A percentile compares a stretch with the other conserved stretches of the same genome.
Conservation (phyloP, 192 early-diverging fungal genomes). For the Coemansia sp. region DNA sequence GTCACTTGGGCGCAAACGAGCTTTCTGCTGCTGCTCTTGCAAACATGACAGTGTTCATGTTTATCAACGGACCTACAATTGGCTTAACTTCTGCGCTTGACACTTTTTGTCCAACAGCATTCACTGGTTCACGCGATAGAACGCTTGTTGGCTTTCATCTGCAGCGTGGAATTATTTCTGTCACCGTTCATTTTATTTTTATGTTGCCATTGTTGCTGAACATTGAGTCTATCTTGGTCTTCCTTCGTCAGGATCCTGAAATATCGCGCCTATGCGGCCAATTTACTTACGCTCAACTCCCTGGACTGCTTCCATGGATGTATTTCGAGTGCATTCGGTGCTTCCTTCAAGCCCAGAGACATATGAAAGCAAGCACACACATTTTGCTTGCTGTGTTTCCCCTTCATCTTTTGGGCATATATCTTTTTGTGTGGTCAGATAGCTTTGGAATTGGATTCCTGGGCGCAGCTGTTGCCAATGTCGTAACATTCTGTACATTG, state of each 20-base stretch:
- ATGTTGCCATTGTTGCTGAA: constrained; percentile 74
- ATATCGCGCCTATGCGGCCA: constrained; percentile 67
- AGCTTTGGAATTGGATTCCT: constrained; percentile 71
- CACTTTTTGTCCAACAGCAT: constrained; percentile 74
- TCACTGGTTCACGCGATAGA: constrained; percentile 66
- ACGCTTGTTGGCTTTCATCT: constrained; percentile 71
- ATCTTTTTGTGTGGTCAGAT: constrained; percentile 74
- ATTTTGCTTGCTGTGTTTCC: constrained; percentile 73
- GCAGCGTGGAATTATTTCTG: constrained; percentile 79
- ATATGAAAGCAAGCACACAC: constrained; percentile 82
- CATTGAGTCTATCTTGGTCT: constrained; percentile 67
- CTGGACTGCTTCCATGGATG: constrained; percentile 77
- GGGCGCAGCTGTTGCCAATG: constrained; percentile 83
- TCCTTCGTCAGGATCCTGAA: constrained; percentile 71
- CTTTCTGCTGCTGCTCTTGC: constrained; percentile 71
- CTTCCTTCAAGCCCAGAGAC: constrained; percentile 87
- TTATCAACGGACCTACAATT: constrained; percentile 65
- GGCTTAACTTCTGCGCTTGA: constrained; percentile 76
- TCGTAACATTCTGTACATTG: constrained; percentile 76
- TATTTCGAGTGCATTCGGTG: constrained; percentile 84
- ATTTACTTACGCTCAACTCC: constrained; percentile 69
- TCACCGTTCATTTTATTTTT: constrained; percentile 67
- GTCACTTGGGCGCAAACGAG: constrained; percentile 65
- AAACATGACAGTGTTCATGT: constrained; percentile 75
- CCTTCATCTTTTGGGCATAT: constrained; percentile 75